Conservation (phyloP, 1,284 basidiomycete genomes). For the Cryptococcus maquisensis region DNA sequence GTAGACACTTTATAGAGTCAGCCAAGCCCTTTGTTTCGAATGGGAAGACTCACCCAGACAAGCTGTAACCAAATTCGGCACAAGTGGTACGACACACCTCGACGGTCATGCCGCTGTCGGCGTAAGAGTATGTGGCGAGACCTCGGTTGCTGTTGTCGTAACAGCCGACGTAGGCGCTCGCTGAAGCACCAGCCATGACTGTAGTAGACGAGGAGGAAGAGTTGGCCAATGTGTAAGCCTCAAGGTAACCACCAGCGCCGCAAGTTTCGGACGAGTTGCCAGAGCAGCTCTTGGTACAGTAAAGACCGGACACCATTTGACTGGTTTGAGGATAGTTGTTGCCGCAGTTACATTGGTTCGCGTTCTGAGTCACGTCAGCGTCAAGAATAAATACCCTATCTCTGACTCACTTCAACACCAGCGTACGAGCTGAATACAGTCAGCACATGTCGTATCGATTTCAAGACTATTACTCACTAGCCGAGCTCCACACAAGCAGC, state of each 20-base stretch:
- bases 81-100: constrained; percentile 22
- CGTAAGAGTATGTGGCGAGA: constrained; percentile 18
- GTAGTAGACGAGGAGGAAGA: background rate
- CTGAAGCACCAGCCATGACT: constrained; percentile 10
- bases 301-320: constrained; percentile 7
- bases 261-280: constrained; percentile 25
- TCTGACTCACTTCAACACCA: constrained; percentile 4
- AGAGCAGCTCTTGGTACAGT: constrained; percentile 16
- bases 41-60: background rate
- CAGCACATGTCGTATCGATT: background rate
- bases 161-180: constrained; percentile 11
- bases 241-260: constrained; percentile 15
- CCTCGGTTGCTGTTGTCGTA: constrained; percentile 17
- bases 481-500: constrained; percentile 22
- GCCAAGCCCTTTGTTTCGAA: background rate
- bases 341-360: constrained; percentile 14
- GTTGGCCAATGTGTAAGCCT: constrained; percentile 3
- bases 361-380: background rate
- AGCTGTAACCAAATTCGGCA: constrained; percentile 16
- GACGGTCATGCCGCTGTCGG: constrained; percentile 18
- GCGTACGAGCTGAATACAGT: background rate
- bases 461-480: constrained; percentile 5
- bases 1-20: constrained; percentile 9
- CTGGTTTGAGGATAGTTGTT: constrained; percentile 9
- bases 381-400: too few species aligned